phyloP scores from a whole-genome alignment of 83 land plant species.

The Larix sibirica region DNA sequence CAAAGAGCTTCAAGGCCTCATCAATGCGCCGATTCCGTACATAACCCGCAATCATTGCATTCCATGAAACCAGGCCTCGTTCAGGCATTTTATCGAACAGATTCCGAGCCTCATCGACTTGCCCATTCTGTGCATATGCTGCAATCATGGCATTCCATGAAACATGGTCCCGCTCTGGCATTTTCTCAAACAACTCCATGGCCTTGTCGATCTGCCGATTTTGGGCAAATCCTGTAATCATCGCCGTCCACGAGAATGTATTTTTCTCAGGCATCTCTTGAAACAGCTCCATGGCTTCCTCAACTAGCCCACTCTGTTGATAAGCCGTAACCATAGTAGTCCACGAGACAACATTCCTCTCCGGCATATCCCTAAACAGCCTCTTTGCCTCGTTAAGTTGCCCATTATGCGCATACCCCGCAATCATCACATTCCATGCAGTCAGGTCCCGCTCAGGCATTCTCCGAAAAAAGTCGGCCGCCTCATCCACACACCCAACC shows the following conservation, averaged over 20 bases:
- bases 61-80: constrained; percentile 25
- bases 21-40: constrained; percentile 24
- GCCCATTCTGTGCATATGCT: constrained; percentile 23
- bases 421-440: constrained; percentile 34
- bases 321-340: constrained; percentile 47
- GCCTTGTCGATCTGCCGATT: constrained; percentile 40
- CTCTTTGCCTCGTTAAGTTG: constrained; percentile 29
- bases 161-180: constrained; percentile 20
- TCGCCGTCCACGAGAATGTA: constrained; percentile 29
- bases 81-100: constrained; percentile 26
- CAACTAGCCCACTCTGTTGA: constrained; percentile 29
- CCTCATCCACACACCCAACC: not conserved
- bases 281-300: constrained; percentile 32
- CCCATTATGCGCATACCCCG: constrained; percentile 20
- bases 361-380: constrained; percentile 23
- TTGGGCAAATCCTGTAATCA: constrained; percentile 35
- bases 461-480: not conserved
- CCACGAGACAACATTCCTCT: constrained; percentile 26
- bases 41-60: constrained; percentile 50
- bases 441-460: constrained; percentile 19
- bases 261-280: constrained; percentile 31
- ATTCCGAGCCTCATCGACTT: constrained; percentile 33
- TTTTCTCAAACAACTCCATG: constrained; percentile 25
- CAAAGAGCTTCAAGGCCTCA: constrained; percentile 30
- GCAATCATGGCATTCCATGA: constrained; percentile 34